Conservation (phyloP, 441 rosid genomes). For the Jatropha podagrica region DNA sequence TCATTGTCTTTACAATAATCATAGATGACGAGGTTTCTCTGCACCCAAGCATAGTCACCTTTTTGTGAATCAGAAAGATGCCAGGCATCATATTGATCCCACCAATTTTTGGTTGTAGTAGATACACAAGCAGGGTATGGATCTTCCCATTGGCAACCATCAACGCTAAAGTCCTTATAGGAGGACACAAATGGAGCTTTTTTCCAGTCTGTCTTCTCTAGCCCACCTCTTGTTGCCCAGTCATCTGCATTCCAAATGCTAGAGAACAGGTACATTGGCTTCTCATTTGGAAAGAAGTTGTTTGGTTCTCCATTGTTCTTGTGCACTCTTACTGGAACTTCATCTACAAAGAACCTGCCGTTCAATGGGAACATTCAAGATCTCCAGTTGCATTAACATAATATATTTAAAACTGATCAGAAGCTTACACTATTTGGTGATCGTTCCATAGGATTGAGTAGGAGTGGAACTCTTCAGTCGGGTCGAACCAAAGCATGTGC, state of each 20-base stretch:
- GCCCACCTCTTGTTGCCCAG: conserved; percentile 93
- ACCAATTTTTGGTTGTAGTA: conserved; percentile 82
- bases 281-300: conserved; percentile 83
- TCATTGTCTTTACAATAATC: conserved; percentile 75
- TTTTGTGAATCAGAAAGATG: conserved; percentile 71
- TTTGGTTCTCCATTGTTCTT: conserved; percentile 76
- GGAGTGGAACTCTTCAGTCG: conserved; percentile 72
- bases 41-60: conserved; percentile 83
- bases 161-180: conserved; percentile 75
- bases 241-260: conserved; percentile 97
- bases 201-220: conserved; percentile 92
- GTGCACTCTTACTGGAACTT: conserved; percentile 68
- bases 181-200: conserved; percentile 84
- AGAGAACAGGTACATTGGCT: conserved; percentile 93
- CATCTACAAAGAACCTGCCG: conserved; percentile 73
- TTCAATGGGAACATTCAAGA: background rate
- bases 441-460: conserved; percentile 82
- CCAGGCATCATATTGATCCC: conserved; percentile 91
- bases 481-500: conserved; percentile 93
- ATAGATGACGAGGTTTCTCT: conserved; percentile 83
- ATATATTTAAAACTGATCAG: background rate
- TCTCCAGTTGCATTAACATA: background rate
- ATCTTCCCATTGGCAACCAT: conserved; percentile 90
- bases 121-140: conserved; percentile 87
- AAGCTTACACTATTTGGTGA: conserved; percentile 67